Evolutionary conservation across 164 flowering plant genomes (phyloP).

Genomic region (Paratinospora sagittata): DNA sequence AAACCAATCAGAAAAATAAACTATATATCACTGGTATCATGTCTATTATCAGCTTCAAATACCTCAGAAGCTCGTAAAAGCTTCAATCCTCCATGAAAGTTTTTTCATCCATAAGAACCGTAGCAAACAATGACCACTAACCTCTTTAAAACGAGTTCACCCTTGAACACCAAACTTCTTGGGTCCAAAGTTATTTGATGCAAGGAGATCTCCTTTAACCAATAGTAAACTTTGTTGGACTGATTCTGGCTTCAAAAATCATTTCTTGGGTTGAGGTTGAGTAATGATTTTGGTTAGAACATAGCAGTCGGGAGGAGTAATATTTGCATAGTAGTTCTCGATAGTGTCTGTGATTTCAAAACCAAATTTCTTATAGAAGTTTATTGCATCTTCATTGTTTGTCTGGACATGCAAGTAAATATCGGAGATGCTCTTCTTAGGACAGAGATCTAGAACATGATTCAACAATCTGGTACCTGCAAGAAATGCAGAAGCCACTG

Average conservation of each 20-base stretch:
- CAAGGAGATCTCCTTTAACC: not conserved
- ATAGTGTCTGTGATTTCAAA: conserved; percentile 93
- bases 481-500: conserved; percentile 13
- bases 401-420: conserved; percentile 96
- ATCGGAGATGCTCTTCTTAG: conserved; percentile 72
- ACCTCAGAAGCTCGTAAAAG: too few species aligned
- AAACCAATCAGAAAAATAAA: too few species aligned
- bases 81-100: too few species aligned
- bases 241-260: conserved; percentile 6
- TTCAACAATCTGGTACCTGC: conserved; percentile 82
- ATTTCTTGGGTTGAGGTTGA: conserved; percentile 53
- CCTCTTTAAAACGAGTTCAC: not conserved
- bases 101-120: not conserved
- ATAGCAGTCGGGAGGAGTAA: conserved; percentile 88
- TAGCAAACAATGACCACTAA: not conserved
- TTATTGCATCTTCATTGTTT: conserved; percentile 89
- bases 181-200: conserved; percentile 1
- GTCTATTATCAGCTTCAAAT: too few species aligned
- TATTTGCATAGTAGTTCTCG: conserved; percentile 81
- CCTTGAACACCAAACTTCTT: not conserved
- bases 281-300: conserved; percentile 59
- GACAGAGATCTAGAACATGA: conserved; percentile 74
- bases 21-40: too few species aligned
- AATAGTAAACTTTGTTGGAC: not conserved
- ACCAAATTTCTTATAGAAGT: conserved; percentile 87